A percentile compares a stretch with the other conserved stretches of the same genome.
These are phyloP conservation scores for Aspergillus avenaceus DNA, from an alignment of 495 filamentous ascomycete species.

Conservation along the genomic window DNA sequence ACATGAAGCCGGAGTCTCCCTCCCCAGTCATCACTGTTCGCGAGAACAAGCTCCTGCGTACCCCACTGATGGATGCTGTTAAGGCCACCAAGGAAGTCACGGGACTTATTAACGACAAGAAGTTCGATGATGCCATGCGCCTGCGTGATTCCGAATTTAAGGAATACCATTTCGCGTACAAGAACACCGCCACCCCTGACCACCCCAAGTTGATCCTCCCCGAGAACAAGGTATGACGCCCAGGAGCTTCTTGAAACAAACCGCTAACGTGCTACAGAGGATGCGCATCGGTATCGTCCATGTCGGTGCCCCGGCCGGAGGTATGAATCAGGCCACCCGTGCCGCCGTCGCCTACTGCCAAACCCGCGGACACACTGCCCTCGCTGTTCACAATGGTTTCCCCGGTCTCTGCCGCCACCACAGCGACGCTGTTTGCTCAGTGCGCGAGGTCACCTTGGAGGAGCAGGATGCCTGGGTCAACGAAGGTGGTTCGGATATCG, in stretches of 20 bases:
- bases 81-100: slow-evolving; percentile 78
- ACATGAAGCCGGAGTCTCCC: slow-evolving; percentile 82
- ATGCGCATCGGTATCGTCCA: slow-evolving; percentile 96
- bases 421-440: slow-evolving; percentile 72
- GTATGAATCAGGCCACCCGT: slow-evolving; percentile 96
- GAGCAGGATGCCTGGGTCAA: slow-evolving; percentile 94
- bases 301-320: slow-evolving; percentile 95
- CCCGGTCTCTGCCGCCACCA: slow-evolving; percentile 92
- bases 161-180: slow-evolving; percentile 85
- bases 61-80: slow-evolving; percentile 85
- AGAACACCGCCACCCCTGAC: slow-evolving; percentile 76
- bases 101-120: slow-evolving; percentile 69
- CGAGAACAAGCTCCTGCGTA: slow-evolving; percentile 95
- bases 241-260: background rate
- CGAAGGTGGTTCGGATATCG: slow-evolving; percentile 95
- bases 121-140: slow-evolving; percentile 81
- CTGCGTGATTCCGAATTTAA: slow-evolving; percentile 90
- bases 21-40: slow-evolving; percentile 92
- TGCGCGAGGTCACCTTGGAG: slow-evolving; percentile 84
- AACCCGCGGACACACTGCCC: slow-evolving; percentile 83
- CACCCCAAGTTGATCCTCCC: slow-evolving; percentile 61
- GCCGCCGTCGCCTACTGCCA: slow-evolving; percentile 95
- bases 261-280: slow-evolving; percentile 47
- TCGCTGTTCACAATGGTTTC: slow-evolving; percentile 97
- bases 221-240: slow-evolving; percentile 60